phyloP scores from a whole-genome alignment of 257 asterid genomes.

The Solanum chiquidenum region DNA sequence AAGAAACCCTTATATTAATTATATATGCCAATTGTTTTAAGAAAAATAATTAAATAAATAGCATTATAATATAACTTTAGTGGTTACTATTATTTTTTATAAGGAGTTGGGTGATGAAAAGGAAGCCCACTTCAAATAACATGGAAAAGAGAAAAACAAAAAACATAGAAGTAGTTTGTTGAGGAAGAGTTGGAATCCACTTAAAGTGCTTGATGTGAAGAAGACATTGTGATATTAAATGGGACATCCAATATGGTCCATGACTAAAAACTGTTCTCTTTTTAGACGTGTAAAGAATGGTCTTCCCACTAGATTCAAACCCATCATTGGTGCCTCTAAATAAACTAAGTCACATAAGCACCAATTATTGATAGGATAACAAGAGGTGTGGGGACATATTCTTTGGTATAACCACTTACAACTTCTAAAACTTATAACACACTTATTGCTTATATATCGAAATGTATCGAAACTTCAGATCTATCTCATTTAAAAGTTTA shows the following conservation, averaged over 20 bases:
- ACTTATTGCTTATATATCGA: not conserved
- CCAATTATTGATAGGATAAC: conserved; percentile 59
- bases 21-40: not conserved
- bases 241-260: conserved; percentile 30
- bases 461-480: accelerated
- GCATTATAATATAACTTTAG: not conserved
- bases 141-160: not conserved
- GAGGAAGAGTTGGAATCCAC: conserved; percentile 68
- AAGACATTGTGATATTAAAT: conserved; percentile 27
- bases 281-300: conserved; percentile 58
- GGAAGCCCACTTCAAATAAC: conserved; percentile 28
- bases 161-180: conserved; percentile 12
- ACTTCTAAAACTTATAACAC: not conserved
- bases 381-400: conserved; percentile 16
- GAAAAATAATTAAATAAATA: not conserved
- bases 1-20: not conserved
- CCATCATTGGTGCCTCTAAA: conserved; percentile 36
- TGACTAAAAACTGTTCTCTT: conserved; percentile 13
- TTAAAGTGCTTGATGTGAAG: conserved; percentile 43
- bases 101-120: conserved; percentile 61
- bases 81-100: not conserved
- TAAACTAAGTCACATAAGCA: conserved; percentile 28
- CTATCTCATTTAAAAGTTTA: not conserved
- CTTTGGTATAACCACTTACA: conserved; percentile 20
- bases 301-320: conserved; percentile 50